Evolutionary conservation across 768 basidiomycete genomes (phyloP).

Genomic region (Lactarius trivialis): DNA sequence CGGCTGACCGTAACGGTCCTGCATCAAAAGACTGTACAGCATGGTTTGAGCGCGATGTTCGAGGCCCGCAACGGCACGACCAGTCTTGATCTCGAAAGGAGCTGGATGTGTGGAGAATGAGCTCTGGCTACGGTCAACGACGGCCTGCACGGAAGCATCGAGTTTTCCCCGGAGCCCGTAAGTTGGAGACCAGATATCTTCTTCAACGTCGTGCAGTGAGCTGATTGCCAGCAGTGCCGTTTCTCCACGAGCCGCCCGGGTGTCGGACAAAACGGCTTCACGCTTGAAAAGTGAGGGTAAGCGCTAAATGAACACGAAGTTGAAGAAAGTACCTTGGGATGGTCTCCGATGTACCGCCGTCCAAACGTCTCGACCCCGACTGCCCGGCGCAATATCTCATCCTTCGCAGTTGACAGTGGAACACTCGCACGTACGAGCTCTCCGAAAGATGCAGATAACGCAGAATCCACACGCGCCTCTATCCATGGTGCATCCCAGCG

Average conservation of each 20-base stretch:
- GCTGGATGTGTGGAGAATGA: slow-evolving; percentile 37
- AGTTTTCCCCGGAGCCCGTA: slow-evolving; percentile 95
- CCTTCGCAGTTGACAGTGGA: slow-evolving; percentile 53
- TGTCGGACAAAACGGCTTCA: slow-evolving; percentile 60
- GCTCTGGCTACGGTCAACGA: slow-evolving; percentile 38
- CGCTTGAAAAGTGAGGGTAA: slow-evolving; percentile 36
- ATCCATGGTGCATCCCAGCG: slow-evolving; percentile 62
- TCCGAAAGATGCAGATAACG: slow-evolving; percentile 46
- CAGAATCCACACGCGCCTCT: slow-evolving; percentile 50
- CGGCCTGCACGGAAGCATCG: slow-evolving; percentile 77
- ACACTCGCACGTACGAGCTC: slow-evolving; percentile 58
- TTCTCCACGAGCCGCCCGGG: slow-evolving; percentile 44
- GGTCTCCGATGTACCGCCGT: slow-evolving; percentile 53
- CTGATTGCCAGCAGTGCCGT: slow-evolving; percentile 63
- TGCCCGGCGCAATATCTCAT: slow-evolving; percentile 55
- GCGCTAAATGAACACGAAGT: slow-evolving; percentile 2
- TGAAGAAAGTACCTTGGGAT: slow-evolving; percentile 49
- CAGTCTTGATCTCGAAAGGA: slow-evolving; percentile 97
- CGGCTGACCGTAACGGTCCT: slow-evolving; percentile 82
- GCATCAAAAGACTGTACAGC: slow-evolving; percentile 86
- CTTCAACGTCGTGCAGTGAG: slow-evolving; percentile 81
- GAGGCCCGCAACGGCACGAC: slow-evolving; percentile 65
- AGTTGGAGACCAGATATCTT: slow-evolving; percentile 95
- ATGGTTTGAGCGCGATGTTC: slow-evolving; percentile 98
- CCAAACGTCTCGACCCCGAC: slow-evolving; percentile 60